A percentile compares a stretch with the other conserved stretches of the same genome.
Conservation (phyloP, 1,284 basidiomycete species). For the Trichosporon coremiiforme region DNA sequence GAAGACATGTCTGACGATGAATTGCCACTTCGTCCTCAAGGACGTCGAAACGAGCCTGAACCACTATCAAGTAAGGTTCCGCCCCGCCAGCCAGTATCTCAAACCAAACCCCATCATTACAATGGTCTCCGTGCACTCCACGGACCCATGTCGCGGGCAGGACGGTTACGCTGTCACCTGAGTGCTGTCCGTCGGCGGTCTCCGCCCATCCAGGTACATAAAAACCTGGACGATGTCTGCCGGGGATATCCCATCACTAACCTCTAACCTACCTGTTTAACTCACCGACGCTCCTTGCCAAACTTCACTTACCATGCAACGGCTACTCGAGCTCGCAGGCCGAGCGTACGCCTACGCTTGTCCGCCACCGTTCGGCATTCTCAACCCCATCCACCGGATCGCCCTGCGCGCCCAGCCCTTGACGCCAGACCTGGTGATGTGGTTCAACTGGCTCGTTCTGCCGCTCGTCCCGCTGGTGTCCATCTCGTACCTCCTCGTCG, state of each 20-base stretch:
- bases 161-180: neutral
- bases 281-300: neutral
- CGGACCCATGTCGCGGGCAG: neutral
- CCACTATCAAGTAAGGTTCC: neutral
- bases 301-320: neutral
- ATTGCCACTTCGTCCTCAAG: neutral
- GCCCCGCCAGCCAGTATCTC: neutral
- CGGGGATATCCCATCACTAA: neutral
- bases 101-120: neutral
- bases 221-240: neutral
- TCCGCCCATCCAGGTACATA: neutral
- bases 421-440: neutral
- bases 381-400: neutral
- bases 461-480: neutral
- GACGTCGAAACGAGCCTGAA: neutral
- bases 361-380: neutral
- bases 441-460: neutral
- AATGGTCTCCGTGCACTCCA: conserved; percentile 12
- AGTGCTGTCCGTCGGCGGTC: neutral
- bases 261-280: neutral
- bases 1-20: too few species aligned
- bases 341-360: neutral
- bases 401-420: neutral
- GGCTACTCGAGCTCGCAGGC: neutral
- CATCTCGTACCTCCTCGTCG: neutral